These are phyloP conservation scores for Phyllosticta capitalensis DNA, from an alignment of 2,329 filamentous ascomycete genomes.

Conservation along the genomic window DNA sequence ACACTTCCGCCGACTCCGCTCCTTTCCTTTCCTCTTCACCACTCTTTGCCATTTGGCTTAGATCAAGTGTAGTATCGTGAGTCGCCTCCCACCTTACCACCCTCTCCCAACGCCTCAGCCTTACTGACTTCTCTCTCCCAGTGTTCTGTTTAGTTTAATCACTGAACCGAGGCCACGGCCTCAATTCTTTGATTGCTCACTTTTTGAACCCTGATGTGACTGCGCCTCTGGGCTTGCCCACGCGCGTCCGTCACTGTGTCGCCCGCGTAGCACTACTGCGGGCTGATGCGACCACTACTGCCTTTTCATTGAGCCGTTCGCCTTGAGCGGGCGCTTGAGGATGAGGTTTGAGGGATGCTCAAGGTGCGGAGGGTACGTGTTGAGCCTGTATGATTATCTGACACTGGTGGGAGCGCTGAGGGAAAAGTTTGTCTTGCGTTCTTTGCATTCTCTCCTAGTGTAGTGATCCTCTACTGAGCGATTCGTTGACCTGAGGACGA, in stretches of 20 bases:
- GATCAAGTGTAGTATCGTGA: neutral
- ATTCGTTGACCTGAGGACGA: too few relatives aligned
- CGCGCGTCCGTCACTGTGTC: neutral
- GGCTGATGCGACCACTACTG: neutral
- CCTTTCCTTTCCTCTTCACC: neutral
- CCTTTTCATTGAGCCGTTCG: neutral
- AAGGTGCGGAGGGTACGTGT: too few relatives aligned
- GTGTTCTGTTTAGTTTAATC: neutral
- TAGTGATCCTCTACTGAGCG: too few relatives aligned
- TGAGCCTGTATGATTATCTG: too few relatives aligned
- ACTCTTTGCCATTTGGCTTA: neutral
- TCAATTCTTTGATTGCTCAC: neutral
- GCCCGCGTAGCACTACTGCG: neutral
- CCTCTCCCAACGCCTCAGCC: too few relatives aligned
- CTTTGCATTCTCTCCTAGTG: too few relatives aligned
- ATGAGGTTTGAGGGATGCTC: neutral
- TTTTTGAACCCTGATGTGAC: neutral
- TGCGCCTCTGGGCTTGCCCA: neutral
- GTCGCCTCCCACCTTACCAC: neutral
- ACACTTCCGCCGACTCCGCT: neutral
- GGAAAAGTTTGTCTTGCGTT: too few relatives aligned
- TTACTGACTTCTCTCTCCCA: neutral
- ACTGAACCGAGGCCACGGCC: neutral
- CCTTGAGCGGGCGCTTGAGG: neutral
- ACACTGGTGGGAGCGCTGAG: too few relatives aligned